Conservation (phyloP, 345 rosid species). For the Diplotaxis tenuifolia region DNA sequence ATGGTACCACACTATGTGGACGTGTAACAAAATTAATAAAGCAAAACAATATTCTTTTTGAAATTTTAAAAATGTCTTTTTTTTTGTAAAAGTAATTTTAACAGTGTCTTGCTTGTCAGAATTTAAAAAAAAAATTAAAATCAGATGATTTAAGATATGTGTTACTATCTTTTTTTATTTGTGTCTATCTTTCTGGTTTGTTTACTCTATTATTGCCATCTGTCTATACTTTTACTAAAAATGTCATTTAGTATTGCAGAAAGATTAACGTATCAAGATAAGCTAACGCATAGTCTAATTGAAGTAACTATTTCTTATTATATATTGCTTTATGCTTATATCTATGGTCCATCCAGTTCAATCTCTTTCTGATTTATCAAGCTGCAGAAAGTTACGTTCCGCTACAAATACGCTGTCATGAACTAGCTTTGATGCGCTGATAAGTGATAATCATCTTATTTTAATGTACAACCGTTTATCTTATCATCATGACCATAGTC, state of each 20-base stretch:
- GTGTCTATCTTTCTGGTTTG: neutral
- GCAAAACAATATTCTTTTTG: neutral
- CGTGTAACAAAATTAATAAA: neutral
- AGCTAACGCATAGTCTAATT: neutral
- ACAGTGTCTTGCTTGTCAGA: neutral
- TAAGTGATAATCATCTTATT: neutral
- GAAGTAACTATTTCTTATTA: neutral
- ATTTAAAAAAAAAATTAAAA: neutral
- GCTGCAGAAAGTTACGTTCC: neutral
- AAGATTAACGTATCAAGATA: neutral
- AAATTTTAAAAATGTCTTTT: no score
- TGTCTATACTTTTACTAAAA: neutral
- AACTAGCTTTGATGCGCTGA: neutral
- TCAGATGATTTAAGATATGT: neutral
- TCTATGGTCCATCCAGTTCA: neutral
- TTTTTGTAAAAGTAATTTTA: no score
- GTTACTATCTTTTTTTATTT: neutral
- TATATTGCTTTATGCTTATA: neutral
- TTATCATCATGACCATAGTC: neutral
- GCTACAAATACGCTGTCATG: neutral
- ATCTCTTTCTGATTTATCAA: neutral
- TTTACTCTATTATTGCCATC: neutral
- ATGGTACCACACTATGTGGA: neutral
- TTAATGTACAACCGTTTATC: neutral
- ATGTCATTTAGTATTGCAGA: neutral